Evolutionary conservation across 2,329 filamentous ascomycete species (phyloP), one percentile per base, ranked within the genome.

Genomic region (Xylariaceae sp.): DNA sequence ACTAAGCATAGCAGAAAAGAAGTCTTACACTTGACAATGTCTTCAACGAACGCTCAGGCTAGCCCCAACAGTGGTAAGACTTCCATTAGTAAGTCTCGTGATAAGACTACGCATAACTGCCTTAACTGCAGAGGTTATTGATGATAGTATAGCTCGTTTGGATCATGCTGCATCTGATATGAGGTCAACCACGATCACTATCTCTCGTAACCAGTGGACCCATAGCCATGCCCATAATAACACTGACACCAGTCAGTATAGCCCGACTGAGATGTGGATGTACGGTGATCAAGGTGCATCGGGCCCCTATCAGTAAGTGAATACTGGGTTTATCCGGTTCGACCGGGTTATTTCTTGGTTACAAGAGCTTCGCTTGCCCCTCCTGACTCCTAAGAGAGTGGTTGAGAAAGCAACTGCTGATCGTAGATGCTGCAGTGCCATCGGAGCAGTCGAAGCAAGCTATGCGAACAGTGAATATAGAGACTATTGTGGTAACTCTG

Each of bases 161-260:
- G 8, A 58, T 39, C n/a, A 44, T 53, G 31, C 17, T 24, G 41
- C 17, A 31, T 4, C n/a, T 4, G 14, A 11, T 29, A 48, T 31
- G 23, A 49, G 36, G n/a, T 11, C 16, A 43, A 50, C 17, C 39
- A 48, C 17, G 6, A 36, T 53, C 31, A 12, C 43, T 31, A 50
- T 63, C 11, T 45, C 61, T 19, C 58, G 58, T 8, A 44, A 56
- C 23, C 46, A 49, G 29, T 58, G 58, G 61, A 53, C 53, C 21
- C 29, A 50, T 16, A 31, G n/a, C 7, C 36, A 40, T 14, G 11
- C n/a, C 3, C 40, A 47, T 17, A 26, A n/a, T 19, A 37, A 39
- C 23, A 33, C 5, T 16, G 36, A 31, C 17, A 21, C 33, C 14
- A 23, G 40, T 12, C 34, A 50, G n/a, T n/a, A 40, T 9, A 50